A percentile compares a stretch with the other conserved stretches of the same genome.
Evolutionary conservation across 73 alveolate species (phyloP).

Genomic region (Durusdinium trenchii): DNA sequence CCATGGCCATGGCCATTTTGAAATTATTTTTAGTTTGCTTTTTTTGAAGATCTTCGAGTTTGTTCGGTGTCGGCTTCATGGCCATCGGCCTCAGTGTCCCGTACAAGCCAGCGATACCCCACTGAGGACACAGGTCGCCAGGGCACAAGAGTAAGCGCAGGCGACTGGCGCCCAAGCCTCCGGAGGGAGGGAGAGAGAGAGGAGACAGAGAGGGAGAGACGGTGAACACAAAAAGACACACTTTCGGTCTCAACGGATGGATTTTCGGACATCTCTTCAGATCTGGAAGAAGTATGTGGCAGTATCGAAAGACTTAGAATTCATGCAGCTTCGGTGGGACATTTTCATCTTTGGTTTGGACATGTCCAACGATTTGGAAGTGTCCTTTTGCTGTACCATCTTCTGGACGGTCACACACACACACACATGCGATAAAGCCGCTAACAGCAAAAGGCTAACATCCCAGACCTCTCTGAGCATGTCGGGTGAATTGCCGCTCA

Average conservation of each 20-base stretch:
- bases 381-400: too few species aligned
- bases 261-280: too few species aligned
- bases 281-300: not conserved
- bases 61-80: not conserved
- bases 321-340: not conserved
- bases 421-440: not conserved
- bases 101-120: slow-evolving; percentile 32
- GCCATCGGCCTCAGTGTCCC: not conserved
- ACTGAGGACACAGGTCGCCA: slow-evolving; percentile 82
- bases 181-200: too few species aligned
- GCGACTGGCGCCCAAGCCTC: slow-evolving; percentile 78
- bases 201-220: too few species aligned
- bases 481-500: slow-evolving; percentile 75
- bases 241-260: too few species aligned
- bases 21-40: too few species aligned
- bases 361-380: not conserved
- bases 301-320: not conserved
- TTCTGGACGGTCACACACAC: not conserved
- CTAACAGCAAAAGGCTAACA: not conserved
- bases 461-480: slow-evolving; percentile 50
- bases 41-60: too few species aligned
- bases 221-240: too few species aligned
- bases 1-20: too few species aligned
- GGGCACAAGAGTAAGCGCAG: slow-evolving; percentile 49
- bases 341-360: not conserved